A percentile compares a stretch with the other conserved stretches of the same genome.
phyloP scores from a whole-genome alignment of 2,329 filamentous ascomycete genomes.

The Fonsecaea monophora region DNA sequence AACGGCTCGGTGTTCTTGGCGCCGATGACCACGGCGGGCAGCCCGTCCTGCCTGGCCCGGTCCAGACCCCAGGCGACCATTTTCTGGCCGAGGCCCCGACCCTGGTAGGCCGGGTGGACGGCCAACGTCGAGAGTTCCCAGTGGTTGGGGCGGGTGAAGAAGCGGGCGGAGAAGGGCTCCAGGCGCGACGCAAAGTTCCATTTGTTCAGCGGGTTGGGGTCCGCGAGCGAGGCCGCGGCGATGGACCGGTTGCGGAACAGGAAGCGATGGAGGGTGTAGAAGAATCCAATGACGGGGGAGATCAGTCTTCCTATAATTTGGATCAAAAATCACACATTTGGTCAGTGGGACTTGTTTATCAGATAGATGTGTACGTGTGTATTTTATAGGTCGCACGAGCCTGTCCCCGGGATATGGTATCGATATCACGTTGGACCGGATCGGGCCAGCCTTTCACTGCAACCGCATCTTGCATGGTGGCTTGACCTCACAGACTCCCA shows the following conservation, averaged over 20 bases:
- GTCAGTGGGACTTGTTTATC: background rate
- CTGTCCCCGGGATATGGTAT: no score
- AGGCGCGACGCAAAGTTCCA: conserved; percentile 22
- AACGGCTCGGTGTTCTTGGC: conserved; percentile 25
- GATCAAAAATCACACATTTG: background rate
- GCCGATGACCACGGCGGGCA: conserved; percentile 26
- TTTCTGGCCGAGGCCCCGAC: conserved; percentile 31
- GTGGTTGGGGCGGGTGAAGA: conserved; percentile 23
- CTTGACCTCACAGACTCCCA: no score
- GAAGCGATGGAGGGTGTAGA: conserved; percentile 7
- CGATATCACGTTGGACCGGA: no score
- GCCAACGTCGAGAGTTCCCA: conserved; percentile 35
- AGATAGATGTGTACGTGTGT: background rate
- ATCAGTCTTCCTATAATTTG: background rate
- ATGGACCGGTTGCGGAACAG: conserved; percentile 18
- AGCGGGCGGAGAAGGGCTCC: conserved; percentile 12
- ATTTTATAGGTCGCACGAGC: background rate
- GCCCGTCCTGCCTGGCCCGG: conserved; percentile 25
- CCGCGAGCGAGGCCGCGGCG: conserved; percentile 6
- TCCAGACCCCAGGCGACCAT: conserved; percentile 37
- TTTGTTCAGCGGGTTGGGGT: conserved; percentile 24
- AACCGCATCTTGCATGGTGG: no score
- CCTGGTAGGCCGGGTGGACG: conserved; percentile 32
- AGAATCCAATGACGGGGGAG: conserved; percentile 9
- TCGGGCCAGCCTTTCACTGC: no score